phyloP scores from a whole-genome alignment of 2,329 filamentous ascomycete species.

The Exutisphaerella laricina region DNA sequence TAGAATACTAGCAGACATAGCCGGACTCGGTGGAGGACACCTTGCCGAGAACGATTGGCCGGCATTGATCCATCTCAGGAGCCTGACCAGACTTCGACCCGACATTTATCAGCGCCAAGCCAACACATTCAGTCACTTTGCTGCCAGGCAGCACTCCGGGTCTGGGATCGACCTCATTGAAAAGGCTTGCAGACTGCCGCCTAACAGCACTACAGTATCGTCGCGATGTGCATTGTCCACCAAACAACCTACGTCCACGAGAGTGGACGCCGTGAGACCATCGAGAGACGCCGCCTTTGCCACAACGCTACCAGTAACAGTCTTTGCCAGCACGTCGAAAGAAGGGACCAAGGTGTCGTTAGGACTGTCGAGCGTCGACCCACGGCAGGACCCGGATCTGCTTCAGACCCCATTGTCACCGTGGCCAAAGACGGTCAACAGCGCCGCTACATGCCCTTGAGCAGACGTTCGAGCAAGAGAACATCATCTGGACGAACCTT shows the following conservation, averaged over 20 bases:
- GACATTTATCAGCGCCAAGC: constrained; percentile 11
- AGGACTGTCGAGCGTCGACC: constrained; percentile 21
- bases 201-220: not conserved
- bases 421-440: constrained; percentile 22
- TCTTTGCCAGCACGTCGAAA: constrained; percentile 22
- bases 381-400: constrained; percentile 8
- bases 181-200: not conserved
- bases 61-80: not conserved
- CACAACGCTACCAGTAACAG: constrained; percentile 16
- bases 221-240: constrained; percentile 30
- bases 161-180: not conserved
- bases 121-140: constrained; percentile 3
- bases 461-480: constrained; percentile 19
- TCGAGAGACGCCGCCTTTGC: constrained; percentile 22
- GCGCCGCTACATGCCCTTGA: constrained; percentile 21
- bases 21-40: no score
- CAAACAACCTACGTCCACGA: constrained; percentile 26
- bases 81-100: constrained; percentile 4
- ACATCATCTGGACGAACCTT: constrained; percentile 15
- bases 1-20: no score
- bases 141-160: constrained; percentile 2
- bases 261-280: constrained; percentile 18
- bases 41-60: constrained; percentile 7
- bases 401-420: constrained; percentile 19
- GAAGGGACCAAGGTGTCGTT: constrained; percentile 12